Evolutionary conservation across 1,284 basidiomycete species (phyloP).

Genomic region (Gomphus bonarii): DNA sequence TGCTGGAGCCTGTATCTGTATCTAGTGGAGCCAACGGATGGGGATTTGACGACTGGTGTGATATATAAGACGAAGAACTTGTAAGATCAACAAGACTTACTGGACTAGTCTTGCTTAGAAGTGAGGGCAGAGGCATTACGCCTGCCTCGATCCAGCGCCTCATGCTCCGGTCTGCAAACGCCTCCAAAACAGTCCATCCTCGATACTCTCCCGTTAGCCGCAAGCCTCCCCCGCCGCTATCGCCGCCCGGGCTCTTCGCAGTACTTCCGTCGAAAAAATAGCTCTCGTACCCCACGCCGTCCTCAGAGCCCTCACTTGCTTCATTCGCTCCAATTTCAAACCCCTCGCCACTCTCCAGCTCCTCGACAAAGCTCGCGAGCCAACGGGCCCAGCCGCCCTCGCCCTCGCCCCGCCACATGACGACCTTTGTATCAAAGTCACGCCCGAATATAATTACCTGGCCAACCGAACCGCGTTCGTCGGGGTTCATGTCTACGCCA

Average conservation of each 20-base stretch:
- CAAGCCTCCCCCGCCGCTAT: constrained; percentile 56
- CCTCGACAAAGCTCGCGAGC: constrained; percentile 88
- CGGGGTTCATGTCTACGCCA: constrained; percentile 90
- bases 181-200: constrained; percentile 86
- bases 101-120: neutral
- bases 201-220: constrained; percentile 73
- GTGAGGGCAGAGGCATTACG: constrained; percentile 37
- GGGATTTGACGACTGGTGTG: neutral
- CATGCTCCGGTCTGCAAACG: constrained; percentile 81
- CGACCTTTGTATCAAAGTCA: constrained; percentile 97
- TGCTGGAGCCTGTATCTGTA: neutral
- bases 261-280: constrained; percentile 78
- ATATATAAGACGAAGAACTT: neutral
- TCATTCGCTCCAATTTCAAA: constrained; percentile 67
- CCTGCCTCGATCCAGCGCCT: constrained; percentile 78
- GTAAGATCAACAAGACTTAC: neutral
- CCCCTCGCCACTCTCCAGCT: constrained; percentile 83
- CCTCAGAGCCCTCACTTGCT: constrained; percentile 50
- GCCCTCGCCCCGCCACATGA: constrained; percentile 87
- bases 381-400: constrained; percentile 91
- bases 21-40: neutral
- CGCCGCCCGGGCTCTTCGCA: constrained; percentile 62
- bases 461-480: constrained; percentile 63
- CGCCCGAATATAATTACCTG: constrained; percentile 97
- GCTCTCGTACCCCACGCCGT: constrained; percentile 77